Evolutionary conservation across 805 yeast species (phyloP), one percentile per base, ranked within the genome.

Genomic region (Tetrapisispora pingtungensis): DNA sequence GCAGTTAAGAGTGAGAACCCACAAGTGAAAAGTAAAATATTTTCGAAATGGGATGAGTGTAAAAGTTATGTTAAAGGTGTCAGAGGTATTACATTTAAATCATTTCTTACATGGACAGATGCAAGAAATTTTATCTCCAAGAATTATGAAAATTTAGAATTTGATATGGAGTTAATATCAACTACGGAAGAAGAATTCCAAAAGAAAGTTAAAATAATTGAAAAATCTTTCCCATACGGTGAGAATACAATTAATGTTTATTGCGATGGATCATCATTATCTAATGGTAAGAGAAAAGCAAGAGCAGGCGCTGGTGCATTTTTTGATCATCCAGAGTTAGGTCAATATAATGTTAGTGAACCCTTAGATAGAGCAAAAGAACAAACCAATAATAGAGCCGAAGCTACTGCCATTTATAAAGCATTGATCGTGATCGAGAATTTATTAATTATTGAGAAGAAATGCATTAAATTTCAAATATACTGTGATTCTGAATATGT

Each of bases 361-460:
- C 75, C 81, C 0, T 65, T 86, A 22, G 35, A n/a, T 1, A 70
- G 67, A 2, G 60, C 58, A 3, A 55, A 55, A 3, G 40, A 10
- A 17, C 87, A 80, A 30, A 85, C 95, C 1, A 88, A 87, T 53
- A 88, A 84, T 51, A 65, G 85, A 34, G 93, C 95, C 1, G 97
- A 89, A 61, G 71, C 88, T 10, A 59, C 66, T 13, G 96, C 95
- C 0, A 70, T 84, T 17, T 56, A 64, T 5, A 68, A 68, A 30
- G 94, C 93, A 0, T 56, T 84, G 46, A 57, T 58, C 6, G 51
- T 55, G 7, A 69, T 80, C 15, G 58, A 70, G 44, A 51, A 55
- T 3, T 41, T 48, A 10, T 50, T 56, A 20, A 54, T 53, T 31
- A 40, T 44, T n/a, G 38, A 41, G 0, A 52, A 49, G 0, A 47